phyloP scores from a whole-genome alignment of 2,329 filamentous ascomycete species.

The Anisogramma anomala region DNA sequence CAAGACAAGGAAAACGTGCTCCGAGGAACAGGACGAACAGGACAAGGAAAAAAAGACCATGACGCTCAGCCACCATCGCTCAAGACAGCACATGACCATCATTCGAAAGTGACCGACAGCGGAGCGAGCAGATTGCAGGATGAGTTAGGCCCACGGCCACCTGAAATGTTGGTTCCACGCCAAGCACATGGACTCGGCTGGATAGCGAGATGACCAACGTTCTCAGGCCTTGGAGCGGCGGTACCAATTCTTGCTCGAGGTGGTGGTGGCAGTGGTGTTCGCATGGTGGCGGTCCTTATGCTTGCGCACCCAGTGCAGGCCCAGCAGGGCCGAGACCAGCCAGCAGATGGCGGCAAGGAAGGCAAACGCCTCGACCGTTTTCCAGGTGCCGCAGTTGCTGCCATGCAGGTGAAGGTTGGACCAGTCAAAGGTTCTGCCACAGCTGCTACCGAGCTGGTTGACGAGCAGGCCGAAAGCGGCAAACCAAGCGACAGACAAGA shows the following conservation, averaged over 20 bases:
- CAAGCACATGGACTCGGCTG: no score
- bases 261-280: constrained; percentile 14
- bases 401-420: constrained; percentile 35
- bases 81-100: no score
- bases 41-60: no score
- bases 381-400: constrained; percentile 54
- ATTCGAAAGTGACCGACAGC: no score
- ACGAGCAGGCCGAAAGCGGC: constrained; percentile 56
- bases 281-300: constrained; percentile 24
- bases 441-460: constrained; percentile 37
- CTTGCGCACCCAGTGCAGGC: constrained; percentile 41
- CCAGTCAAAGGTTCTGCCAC: constrained; percentile 51
- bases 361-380: constrained; percentile 57
- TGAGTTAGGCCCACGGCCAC: no score
- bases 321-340: constrained; percentile 52
- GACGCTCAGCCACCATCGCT: no score
- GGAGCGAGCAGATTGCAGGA: no score
- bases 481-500: constrained; percentile 61
- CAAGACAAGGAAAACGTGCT: no score
- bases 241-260: constrained; percentile 31
- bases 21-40: no score
- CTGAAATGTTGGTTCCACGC: no score
- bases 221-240: constrained; percentile 31
- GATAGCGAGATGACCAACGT: no score
- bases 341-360: constrained; percentile 63